Percentiles rank a stretch among this genome's conserved stretches.
phyloP scores from a whole-genome alignment of 768 basidiomycete genomes.

The Pisolithus orientalis region DNA sequence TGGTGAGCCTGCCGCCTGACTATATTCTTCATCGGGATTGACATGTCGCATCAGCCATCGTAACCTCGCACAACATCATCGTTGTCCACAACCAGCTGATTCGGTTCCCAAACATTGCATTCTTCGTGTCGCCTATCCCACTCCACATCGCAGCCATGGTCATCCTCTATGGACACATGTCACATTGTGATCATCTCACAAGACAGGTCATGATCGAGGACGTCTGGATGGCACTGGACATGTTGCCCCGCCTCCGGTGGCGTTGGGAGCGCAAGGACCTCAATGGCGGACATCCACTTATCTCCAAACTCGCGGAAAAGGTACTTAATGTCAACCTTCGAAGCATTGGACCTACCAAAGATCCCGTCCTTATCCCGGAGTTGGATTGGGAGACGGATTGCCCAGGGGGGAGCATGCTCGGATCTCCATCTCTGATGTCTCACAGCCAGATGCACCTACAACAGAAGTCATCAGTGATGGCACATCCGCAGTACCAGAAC shows the following conservation, averaged over 20 bases:
- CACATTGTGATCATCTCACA: slow-evolving; percentile 61
- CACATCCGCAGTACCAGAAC: slow-evolving; percentile 28
- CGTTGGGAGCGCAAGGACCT: slow-evolving; percentile 85
- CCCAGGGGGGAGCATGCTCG: slow-evolving; percentile 11
- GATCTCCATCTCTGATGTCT: slow-evolving; percentile 19
- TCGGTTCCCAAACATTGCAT: slow-evolving; percentile 78
- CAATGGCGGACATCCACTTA: slow-evolving; percentile 77
- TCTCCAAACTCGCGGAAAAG: slow-evolving; percentile 73
- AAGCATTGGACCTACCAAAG: slow-evolving; percentile 35
- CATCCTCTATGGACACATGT: slow-evolving; percentile 83
- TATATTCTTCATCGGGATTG: slow-evolving; percentile 2
- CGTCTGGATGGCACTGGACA: slow-evolving; percentile 81
- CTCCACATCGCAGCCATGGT: slow-evolving; percentile 90
- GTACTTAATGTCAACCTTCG: slow-evolving; percentile 73
- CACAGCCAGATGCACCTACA: slow-evolving; percentile 23
- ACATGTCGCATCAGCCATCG: slow-evolving; percentile 48
- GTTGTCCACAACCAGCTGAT: slow-evolving; percentile 80
- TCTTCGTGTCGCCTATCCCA: slow-evolving; percentile 85
- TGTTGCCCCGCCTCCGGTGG: slow-evolving; percentile 87
- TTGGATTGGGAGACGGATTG: slow-evolving; percentile 42
- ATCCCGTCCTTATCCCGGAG: slow-evolving; percentile 39
- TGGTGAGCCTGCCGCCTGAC: slow-evolving; percentile 40
- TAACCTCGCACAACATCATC: slow-evolving; percentile 84
- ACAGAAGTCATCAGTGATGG: slow-evolving; percentile 31
- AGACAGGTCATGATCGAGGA: slow-evolving; percentile 69